Evolutionary conservation across 192 early-diverging fungal genomes (phyloP).

Genomic region (Coemansia sp.): DNA sequence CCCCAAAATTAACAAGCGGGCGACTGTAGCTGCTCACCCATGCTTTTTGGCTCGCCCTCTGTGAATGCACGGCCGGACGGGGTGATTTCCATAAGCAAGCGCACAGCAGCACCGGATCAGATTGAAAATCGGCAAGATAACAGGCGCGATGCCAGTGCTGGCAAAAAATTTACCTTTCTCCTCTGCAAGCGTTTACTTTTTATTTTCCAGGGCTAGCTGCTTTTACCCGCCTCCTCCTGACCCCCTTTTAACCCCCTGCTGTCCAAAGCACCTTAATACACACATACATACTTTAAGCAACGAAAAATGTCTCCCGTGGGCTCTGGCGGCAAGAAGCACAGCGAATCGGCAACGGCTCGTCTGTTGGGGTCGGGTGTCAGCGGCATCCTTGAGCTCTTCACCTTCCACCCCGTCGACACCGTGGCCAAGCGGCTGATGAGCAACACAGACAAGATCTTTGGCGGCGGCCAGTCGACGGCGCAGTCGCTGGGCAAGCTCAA

Average conservation of each 20-base stretch:
- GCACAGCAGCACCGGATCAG: too few relatives aligned
- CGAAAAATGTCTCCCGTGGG: conserved; percentile 42
- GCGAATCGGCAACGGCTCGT: conserved; percentile 86
- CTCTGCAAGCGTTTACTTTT: not conserved
- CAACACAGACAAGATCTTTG: conserved; percentile 77
- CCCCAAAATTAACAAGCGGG: too few relatives aligned
- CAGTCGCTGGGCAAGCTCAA: conserved; percentile 69
- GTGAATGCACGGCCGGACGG: too few relatives aligned
- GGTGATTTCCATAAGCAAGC: not conserved
- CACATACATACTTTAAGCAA: not conserved
- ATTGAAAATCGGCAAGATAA: too few relatives aligned
- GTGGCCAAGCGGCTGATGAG: conserved; percentile 98
- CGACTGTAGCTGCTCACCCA: too few relatives aligned
- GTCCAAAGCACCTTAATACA: not conserved
- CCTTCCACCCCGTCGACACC: conserved; percentile 98
- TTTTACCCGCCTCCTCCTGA: not conserved
- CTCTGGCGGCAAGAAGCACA: conserved; percentile 59
- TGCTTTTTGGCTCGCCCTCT: too few relatives aligned
- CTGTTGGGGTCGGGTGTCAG: conserved; percentile 86
- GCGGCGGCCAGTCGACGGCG: conserved; percentile 59
- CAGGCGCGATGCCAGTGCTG: too few relatives aligned
- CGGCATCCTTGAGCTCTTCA: conserved; percentile 91
- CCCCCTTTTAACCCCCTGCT: conserved; percentile 5
- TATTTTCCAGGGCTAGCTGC: not conserved
- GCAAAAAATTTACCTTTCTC: not conserved